Evolutionary conservation across 192 early-diverging fungal genomes (phyloP).

Genomic region (Rhizoclosmatium globosum): DNA sequence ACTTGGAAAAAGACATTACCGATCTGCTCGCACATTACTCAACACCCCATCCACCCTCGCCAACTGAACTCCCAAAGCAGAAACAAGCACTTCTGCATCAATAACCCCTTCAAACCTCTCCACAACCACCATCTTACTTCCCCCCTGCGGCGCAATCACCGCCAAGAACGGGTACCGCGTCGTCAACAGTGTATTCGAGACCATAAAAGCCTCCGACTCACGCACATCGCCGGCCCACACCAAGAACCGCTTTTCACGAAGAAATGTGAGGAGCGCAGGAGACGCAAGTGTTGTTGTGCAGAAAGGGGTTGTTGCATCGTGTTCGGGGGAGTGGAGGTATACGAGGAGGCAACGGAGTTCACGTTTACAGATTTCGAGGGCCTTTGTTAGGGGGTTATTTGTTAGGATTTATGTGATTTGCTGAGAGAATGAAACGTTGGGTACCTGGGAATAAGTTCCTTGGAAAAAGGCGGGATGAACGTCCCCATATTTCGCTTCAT

Average conservation of each 20-base stretch:
- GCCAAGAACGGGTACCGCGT: constrained; percentile 86
- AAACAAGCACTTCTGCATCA: constrained; percentile 60
- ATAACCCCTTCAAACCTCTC: constrained; percentile 67
- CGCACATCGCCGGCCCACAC: constrained; percentile 82
- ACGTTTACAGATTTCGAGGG: constrained; percentile 75
- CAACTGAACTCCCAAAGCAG: constrained; percentile 56
- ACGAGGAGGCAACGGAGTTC: constrained; percentile 79
- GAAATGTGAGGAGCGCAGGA: constrained; percentile 51
- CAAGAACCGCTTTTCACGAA: constrained; percentile 65
- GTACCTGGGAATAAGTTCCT: constrained; percentile 59
- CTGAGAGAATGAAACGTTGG: neutral
- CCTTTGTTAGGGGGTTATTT: constrained; percentile 33
- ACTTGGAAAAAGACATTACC: constrained; percentile 22
- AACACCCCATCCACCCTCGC: constrained; percentile 66
- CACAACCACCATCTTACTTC: constrained; percentile 67
- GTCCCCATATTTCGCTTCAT: constrained; percentile 76
- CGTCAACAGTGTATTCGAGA: constrained; percentile 72
- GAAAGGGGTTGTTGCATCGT: constrained; percentile 80
- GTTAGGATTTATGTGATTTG: neutral
- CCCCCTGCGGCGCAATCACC: constrained; percentile 69
- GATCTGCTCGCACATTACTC: constrained; percentile 67
- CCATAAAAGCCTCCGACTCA: constrained; percentile 76
- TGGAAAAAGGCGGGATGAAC: constrained; percentile 79
- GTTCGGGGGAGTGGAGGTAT: constrained; percentile 80
- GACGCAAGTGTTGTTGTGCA: constrained; percentile 64